Evolutionary conservation across 1,139 yeast genomes (phyloP).

Genomic region (Saccharomycopsis hybrid): DNA sequence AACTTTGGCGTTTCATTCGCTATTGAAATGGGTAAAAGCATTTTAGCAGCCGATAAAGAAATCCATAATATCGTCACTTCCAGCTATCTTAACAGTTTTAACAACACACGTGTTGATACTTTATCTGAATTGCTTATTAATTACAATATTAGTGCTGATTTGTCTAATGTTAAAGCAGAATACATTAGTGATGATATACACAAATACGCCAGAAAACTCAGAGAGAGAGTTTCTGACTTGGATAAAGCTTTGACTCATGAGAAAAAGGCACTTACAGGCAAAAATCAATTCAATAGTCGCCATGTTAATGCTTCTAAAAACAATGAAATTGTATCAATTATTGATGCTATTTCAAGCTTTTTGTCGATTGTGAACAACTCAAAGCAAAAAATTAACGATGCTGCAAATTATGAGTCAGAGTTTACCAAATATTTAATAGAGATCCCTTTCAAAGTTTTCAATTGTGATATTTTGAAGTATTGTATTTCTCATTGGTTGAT

Average conservation of each 20-base stretch:
- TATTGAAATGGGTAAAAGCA: conserved; percentile 74
- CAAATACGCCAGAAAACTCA: background rate
- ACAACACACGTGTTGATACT: conserved; percentile 37
- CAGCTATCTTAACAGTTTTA: background rate
- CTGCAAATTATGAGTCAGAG: conserved; percentile 12
- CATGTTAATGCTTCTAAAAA: background rate
- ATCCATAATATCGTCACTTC: conserved; percentile 23
- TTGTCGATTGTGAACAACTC: conserved; percentile 7
- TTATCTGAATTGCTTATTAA: conserved; percentile 73
- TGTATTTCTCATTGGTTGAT: conserved; percentile 80
- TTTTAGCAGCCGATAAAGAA: conserved; percentile 60
- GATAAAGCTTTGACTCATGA: background rate
- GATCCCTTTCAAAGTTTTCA: conserved; percentile 65
- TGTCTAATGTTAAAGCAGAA: conserved; percentile 3
- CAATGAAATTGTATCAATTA: conserved; percentile 6
- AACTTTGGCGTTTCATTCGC: conserved; percentile 88
- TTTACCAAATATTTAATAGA: conserved; percentile 40
- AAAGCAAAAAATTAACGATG: no score
- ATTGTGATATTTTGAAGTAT: conserved; percentile 52
- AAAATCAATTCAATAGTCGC: background rate
- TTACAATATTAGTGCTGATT: conserved; percentile 32
- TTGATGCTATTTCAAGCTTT: conserved; percentile 9
- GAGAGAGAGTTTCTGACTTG: background rate
- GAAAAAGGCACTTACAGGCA: background rate
- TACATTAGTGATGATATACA: background rate